Conservation (phyloP, 345 rosid species). For the Alliaria petiolata region DNA sequence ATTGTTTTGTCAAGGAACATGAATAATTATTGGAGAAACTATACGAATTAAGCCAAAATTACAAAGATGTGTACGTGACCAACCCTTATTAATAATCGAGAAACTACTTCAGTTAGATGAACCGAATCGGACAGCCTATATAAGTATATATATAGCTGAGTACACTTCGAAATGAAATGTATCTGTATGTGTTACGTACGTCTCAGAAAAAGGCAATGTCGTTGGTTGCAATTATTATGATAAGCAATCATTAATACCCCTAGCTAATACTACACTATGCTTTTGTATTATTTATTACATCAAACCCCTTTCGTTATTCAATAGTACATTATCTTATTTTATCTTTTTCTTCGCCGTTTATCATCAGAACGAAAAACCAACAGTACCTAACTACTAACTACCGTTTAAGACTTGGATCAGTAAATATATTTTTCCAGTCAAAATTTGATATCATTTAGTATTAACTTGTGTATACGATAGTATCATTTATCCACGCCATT, state of each 20-base stretch:
- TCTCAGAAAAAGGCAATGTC: neutral
- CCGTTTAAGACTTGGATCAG: neutral
- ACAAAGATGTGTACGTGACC: neutral
- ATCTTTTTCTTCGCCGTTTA: neutral
- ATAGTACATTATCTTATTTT: neutral
- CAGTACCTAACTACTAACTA: no score
- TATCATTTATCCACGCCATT: neutral
- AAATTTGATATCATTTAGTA: neutral
- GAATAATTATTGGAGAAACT: neutral
- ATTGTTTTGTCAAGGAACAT: neutral
- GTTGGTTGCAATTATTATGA: neutral
- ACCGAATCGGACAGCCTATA: conserved; percentile 1
- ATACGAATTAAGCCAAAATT: neutral
- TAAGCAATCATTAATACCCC: neutral
- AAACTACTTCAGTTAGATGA: conserved; percentile 17
- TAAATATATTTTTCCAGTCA: neutral
- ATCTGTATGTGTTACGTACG: neutral
- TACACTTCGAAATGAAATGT: neutral
- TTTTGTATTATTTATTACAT: neutral
- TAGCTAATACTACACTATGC: neutral
- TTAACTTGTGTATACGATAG: neutral
- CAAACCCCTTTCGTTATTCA: neutral
- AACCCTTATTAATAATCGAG: neutral
- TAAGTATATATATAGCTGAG: neutral
- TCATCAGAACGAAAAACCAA: neutral